phyloP scores from a whole-genome alignment of 495 filamentous ascomycete genomes.

The Penicillium taxi region DNA sequence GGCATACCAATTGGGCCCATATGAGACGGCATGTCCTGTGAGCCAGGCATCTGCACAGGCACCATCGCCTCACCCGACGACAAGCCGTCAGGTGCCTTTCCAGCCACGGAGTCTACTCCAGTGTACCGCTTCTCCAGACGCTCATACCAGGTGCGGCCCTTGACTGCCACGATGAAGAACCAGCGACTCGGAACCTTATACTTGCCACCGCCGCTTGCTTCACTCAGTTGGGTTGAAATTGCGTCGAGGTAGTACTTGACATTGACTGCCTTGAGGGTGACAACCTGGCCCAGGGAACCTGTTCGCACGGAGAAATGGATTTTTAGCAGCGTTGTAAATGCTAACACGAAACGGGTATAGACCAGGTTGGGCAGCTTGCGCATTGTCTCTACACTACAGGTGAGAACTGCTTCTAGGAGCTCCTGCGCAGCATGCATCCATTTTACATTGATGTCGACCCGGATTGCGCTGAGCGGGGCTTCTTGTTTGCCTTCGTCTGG shows the following conservation, averaged over 20 bases:
- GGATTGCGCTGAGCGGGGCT: constrained; percentile 31
- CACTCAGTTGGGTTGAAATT: constrained; percentile 28
- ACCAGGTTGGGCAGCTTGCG: constrained; percentile 39
- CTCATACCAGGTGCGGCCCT: constrained; percentile 31
- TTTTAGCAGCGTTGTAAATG: constrained; percentile 42
- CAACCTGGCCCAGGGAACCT: constrained; percentile 35
- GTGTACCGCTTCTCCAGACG: constrained; percentile 24
- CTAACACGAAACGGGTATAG: constrained; percentile 38
- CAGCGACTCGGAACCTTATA: constrained; percentile 34
- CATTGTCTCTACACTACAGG: constrained; percentile 32
- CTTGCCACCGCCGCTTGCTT: constrained; percentile 32
- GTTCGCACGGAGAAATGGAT: constrained; percentile 42
- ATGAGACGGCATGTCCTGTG: constrained; percentile 7
- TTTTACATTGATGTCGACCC: constrained; percentile 42
- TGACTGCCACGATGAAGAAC: constrained; percentile 30
- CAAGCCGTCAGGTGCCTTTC: neutral
- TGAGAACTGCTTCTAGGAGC: constrained; percentile 38
- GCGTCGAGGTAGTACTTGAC: constrained; percentile 39
- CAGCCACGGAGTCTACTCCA: constrained; percentile 1
- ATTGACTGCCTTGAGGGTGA: constrained; percentile 35
- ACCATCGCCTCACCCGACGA: constrained; percentile 4
- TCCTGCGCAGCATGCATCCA: constrained; percentile 44
- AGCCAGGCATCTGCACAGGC: constrained; percentile 5
- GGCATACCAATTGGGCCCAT: constrained; percentile 6
- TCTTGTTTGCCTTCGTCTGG: constrained; percentile 24